These are phyloP conservation scores for Plantago lanceolata DNA, from an alignment of 305 asterid genomes.

Conservation along the genomic window DNA sequence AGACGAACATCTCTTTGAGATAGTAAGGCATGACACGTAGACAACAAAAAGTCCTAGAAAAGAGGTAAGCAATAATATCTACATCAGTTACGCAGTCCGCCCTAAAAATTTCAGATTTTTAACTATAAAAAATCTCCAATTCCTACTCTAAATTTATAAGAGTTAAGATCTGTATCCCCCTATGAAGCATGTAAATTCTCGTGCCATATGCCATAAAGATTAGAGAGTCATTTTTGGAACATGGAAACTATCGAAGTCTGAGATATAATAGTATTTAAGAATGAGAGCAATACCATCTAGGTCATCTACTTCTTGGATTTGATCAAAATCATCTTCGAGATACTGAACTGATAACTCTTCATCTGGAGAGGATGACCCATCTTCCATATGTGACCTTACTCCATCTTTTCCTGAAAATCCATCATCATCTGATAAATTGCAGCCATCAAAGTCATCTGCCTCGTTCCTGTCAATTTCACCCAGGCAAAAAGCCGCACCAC, in stretches of 20 bases:
- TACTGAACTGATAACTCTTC: constrained; percentile 53
- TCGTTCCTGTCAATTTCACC: constrained; percentile 22
- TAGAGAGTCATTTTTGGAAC: background rate
- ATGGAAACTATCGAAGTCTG: background rate
- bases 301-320: constrained; percentile 51
- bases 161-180: constrained; percentile 3
- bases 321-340: constrained; percentile 64
- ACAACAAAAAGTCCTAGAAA: no score
- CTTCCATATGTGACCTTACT: constrained; percentile 20
- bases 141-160: constrained; percentile 5
- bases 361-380: constrained; percentile 30
- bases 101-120: no score
- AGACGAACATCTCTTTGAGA: no score
- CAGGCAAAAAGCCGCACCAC: constrained; percentile 29
- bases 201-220: no score
- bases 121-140: background rate
- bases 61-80: no score
- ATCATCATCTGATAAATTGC: constrained; percentile 39
- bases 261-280: constrained; percentile 2
- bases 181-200: constrained; percentile 5
- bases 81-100: no score
- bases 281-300: constrained; percentile 47
- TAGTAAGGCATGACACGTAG: no score
- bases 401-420: constrained; percentile 19
- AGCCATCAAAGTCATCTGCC: constrained; percentile 27